phyloP scores from a whole-genome alignment of 2,329 filamentous ascomycete genomes.

The Ceratocystis cubensis region DNA sequence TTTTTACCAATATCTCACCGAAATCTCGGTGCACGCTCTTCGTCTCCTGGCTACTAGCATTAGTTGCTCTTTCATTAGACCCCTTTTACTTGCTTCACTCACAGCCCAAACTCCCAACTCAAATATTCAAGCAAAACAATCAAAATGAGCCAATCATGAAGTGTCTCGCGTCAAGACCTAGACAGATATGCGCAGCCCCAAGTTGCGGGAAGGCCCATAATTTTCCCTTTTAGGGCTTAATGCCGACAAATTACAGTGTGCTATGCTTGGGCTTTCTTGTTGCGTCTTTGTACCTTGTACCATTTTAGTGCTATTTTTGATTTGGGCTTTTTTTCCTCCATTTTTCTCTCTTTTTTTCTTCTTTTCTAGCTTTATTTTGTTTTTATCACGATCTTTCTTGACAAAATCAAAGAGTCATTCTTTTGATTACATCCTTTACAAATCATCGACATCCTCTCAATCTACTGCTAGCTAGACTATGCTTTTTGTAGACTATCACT shows the following conservation, averaged over 20 bases:
- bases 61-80: not conserved
- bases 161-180: not conserved
- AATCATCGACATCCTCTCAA: not conserved
- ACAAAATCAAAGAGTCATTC: too few relatives aligned
- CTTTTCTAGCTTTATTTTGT: not conserved
- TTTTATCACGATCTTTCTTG: not conserved
- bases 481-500: conserved; percentile 17
- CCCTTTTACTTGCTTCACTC: not conserved
- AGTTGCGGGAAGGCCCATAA: conserved; percentile 4
- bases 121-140: not conserved
- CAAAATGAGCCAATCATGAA: conserved; percentile 3
- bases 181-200: not conserved
- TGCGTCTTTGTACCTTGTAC: conserved; percentile 7
- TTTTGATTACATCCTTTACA: not conserved
- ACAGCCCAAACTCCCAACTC: not conserved
- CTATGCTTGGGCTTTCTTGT: too few relatives aligned
- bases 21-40: too few relatives aligned
- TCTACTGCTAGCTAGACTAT: conserved; percentile 18
- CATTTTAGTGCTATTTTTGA: conserved; percentile 14
- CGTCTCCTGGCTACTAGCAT: not conserved
- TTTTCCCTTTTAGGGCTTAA: conserved; percentile 3
- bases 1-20: too few relatives aligned
- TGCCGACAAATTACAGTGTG: not conserved
- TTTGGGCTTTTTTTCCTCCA: conserved; percentile 23
- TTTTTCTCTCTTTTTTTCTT: conserved; percentile 9